phyloP scores from a whole-genome alignment of 2,329 filamentous ascomycete species.

The Penicillium sclerotigenum region DNA sequence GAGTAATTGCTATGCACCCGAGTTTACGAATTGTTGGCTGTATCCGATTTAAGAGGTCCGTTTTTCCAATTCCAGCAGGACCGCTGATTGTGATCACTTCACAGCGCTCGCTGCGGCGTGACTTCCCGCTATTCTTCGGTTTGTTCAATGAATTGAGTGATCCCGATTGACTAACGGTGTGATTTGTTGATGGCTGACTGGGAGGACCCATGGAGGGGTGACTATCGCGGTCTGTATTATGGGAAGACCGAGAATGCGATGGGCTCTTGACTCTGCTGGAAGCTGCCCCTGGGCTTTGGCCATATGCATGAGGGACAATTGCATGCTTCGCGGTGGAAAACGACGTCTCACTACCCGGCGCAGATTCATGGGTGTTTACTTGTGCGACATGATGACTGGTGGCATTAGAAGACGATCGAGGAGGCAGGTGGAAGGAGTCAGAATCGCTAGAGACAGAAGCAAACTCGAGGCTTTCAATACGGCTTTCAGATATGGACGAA shows the following conservation, averaged over 20 bases:
- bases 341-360: conserved; percentile 35
- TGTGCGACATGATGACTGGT: conserved; percentile 29
- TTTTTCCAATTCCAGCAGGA: conserved; percentile 58
- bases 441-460: conserved; percentile 57
- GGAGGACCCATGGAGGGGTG: conserved; percentile 30
- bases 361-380: conserved; percentile 35
- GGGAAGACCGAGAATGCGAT: conserved; percentile 37
- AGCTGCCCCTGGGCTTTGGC: conserved; percentile 3
- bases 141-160: conserved; percentile 31
- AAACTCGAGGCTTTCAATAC: conserved; percentile 47
- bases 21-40: conserved; percentile 55
- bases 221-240: conserved; percentile 31
- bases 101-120: conserved; percentile 54
- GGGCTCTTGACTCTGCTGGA: conserved; percentile 36
- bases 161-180: conserved; percentile 33
- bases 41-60: conserved; percentile 57
- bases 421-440: conserved; percentile 43
- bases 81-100: conserved; percentile 60
- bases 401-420: conserved; percentile 40
- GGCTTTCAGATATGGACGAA: conserved; percentile 53
- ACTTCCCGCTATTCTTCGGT: conserved; percentile 47
- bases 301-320: conserved; percentile 9
- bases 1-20: conserved; percentile 60
- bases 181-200: conserved; percentile 33
- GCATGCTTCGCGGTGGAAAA: conserved; percentile 32